Base-by-base conservation (phyloP, 257 asterid genomes). In the Plantago ovata region DNA sequence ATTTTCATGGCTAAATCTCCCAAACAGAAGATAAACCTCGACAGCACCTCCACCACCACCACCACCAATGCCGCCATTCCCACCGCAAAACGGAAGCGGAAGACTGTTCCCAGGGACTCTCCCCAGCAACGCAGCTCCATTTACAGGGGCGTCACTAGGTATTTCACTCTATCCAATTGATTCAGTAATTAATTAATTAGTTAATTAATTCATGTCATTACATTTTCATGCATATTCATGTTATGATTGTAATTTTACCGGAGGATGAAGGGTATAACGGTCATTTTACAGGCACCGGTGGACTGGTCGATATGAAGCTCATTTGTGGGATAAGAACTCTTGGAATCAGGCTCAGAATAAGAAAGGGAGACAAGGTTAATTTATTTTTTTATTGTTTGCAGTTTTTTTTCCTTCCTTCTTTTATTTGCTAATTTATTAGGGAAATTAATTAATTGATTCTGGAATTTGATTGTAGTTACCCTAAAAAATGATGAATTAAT, bases 291-390 rank as follows among this genome's bases (percentile, higher is more conserved):
- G 98, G 75, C 98, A 92, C 76, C 71, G 98, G 51, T 92, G 96
- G 98, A 92, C 98, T 0, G 98, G 98, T 13, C 83, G 98, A 1
- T 92, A 75, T 28, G 98, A 92, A 77, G 98, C 98, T 66, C 98
- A 92, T 77, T 58, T 92, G 64, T 92, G 98, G 98, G 98, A 92
- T 77, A 92, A 88, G 77, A 84, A 92, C 49, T 81, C 96, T 74
- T 92, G 98, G 98, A 92, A 92, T 68, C 84, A 92, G 65, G 66
- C 98, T 0, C 98, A 85, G 58, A 92, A 70, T 72, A 88, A 88
- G 75, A 92, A 92, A 82, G 98, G 96, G 65, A 84, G 94, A 84
- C 98, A 92, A 88, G 96, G 96, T 85, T 64, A 3, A 52, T 63
- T 61, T 53, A 56, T 6, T 20, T 39, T 47, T 18, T n/a, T n/a